A percentile compares a stretch with the other conserved stretches of the same genome.
Evolutionary conservation across 306 rosid species (phyloP).

Genomic region (Cajanus cajan): DNA sequence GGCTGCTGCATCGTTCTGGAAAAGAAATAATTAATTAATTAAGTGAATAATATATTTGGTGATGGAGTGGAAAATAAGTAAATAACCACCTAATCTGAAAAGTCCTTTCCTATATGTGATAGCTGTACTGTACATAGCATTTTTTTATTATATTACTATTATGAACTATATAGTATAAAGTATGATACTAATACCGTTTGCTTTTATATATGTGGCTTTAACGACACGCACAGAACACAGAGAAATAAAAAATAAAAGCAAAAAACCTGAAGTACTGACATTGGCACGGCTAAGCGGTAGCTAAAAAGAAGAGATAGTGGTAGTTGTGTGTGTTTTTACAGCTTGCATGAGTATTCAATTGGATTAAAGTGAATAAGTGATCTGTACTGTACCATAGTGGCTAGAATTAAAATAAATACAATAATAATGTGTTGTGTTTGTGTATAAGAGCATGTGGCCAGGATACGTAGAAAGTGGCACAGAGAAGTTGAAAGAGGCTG

Average conservation of each 20-base stretch:
- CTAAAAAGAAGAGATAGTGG: constrained; percentile 33
- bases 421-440: background rate
- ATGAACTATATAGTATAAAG: too few species aligned
- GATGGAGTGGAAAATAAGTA: background rate
- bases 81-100: background rate
- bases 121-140: background rate
- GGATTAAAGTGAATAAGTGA: constrained; percentile 14
- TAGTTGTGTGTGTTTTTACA: constrained; percentile 5
- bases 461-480: background rate
- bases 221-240: constrained; percentile 27
- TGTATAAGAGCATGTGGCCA: background rate
- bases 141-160: too few species aligned
- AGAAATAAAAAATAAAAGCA: background rate
- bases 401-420: background rate
- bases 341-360: constrained; percentile 26
- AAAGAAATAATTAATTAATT: background rate
- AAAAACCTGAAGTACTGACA: constrained; percentile 18
- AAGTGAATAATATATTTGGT: background rate
- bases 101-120: background rate
- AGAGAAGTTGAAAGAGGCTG: background rate
- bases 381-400: constrained; percentile 12
- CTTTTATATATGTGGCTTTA: background rate
- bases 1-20: constrained; percentile 4
- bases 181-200: background rate
- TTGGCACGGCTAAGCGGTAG: constrained; percentile 1